These are phyloP conservation scores for Ophiostoma sp. DNA, from an alignment of 2,329 filamentous ascomycete species.

Conservation along the genomic window DNA sequence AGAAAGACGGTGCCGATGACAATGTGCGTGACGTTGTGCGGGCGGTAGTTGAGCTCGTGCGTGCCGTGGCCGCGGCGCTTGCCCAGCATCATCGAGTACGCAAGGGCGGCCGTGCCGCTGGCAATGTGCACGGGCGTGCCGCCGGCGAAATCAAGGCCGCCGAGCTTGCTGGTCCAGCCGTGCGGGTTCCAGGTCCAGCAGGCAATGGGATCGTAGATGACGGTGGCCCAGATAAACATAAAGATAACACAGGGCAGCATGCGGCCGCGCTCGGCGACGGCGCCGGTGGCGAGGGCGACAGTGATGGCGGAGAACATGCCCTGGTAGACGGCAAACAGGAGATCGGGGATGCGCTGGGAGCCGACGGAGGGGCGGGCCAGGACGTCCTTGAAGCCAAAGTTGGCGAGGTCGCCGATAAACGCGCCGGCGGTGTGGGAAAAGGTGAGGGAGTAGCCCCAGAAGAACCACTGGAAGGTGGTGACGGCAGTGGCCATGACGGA, in stretches of 20 bases:
- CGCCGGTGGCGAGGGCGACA: constrained; percentile 34
- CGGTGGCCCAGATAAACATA: constrained; percentile 86
- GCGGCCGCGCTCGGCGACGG: constrained; percentile 78
- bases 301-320: constrained; percentile 88
- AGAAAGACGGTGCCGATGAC: constrained; percentile 90
- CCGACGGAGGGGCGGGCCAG: constrained; percentile 71
- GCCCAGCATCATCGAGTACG: constrained; percentile 87
- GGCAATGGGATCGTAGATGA: constrained; percentile 88
- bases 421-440: constrained; percentile 74
- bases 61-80: constrained; percentile 80
- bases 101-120: constrained; percentile 75
- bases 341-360: constrained; percentile 65
- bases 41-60: constrained; percentile 74
- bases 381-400: constrained; percentile 76
- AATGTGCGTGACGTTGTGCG: constrained; percentile 89
- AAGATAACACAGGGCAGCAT: constrained; percentile 86
- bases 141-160: constrained; percentile 81
- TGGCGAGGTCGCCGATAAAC: constrained; percentile 73
- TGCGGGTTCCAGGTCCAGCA: constrained; percentile 90
- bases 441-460: constrained; percentile 85
- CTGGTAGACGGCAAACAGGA: constrained; percentile 80
- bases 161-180: constrained; percentile 75
- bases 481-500: constrained; percentile 75
- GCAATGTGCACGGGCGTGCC: constrained; percentile 87
- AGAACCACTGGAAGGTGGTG: constrained; percentile 89